phyloP scores from a whole-genome alignment of 441 rosid species.

The Pelargonium australe region DNA sequence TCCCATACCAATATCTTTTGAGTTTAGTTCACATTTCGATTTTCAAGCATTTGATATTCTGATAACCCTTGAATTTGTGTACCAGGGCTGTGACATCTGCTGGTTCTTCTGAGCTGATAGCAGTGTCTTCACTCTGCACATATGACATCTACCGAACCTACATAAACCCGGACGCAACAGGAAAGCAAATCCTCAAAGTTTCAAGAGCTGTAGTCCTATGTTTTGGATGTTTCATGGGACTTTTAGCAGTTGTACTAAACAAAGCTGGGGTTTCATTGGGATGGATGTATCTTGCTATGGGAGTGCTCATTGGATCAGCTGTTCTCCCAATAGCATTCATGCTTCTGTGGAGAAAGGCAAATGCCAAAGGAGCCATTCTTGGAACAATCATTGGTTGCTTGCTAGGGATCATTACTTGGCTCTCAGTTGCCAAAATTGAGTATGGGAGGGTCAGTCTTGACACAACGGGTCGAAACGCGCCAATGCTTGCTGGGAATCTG shows the following conservation, averaged over 20 bases:
- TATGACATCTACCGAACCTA: constrained; percentile 87
- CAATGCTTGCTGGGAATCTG: constrained; percentile 84
- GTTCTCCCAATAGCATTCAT: constrained; percentile 81
- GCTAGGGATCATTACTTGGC: constrained; percentile 71
- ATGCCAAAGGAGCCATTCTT: constrained; percentile 63
- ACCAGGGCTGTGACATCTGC: constrained; percentile 97
- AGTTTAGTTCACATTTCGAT: background rate
- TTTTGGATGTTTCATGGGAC: constrained; percentile 94
- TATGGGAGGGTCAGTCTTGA: constrained; percentile 63
- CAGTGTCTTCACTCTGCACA: constrained; percentile 83
- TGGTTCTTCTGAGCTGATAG: constrained; percentile 88
- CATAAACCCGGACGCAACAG: constrained; percentile 76
- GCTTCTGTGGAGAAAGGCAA: constrained; percentile 92
- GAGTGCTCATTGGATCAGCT: constrained; percentile 87
- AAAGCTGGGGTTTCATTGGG: constrained; percentile 85
- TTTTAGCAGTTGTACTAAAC: constrained; percentile 72
- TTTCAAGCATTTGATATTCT: background rate
- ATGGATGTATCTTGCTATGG: constrained; percentile 96
- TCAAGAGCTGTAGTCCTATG: constrained; percentile 65
- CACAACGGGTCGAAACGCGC: constrained; percentile 75
- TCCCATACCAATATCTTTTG: background rate
- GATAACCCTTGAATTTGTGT: background rate
- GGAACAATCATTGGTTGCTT: constrained; percentile 65
- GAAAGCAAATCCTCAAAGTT: constrained; percentile 59
- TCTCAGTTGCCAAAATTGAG: constrained; percentile 51